Evolutionary conservation across 2,329 filamentous ascomycete genomes (phyloP).

Genomic region (Tympanopsis confertula): DNA sequence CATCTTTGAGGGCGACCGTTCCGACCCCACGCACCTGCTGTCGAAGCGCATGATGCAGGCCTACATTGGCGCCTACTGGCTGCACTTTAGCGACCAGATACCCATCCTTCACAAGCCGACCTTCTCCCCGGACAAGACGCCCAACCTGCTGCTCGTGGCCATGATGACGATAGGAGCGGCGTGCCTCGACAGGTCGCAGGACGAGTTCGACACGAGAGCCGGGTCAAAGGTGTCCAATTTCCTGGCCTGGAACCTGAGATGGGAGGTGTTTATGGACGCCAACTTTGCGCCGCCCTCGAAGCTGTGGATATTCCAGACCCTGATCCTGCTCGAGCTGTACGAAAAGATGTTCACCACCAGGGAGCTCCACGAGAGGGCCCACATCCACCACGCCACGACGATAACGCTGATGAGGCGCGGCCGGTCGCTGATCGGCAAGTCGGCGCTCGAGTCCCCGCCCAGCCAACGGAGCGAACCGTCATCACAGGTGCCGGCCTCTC

Average conservation of each 20-base stretch:
- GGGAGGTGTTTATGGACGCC: constrained; percentile 86
- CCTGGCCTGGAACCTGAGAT: constrained; percentile 82
- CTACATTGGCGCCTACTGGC: constrained; percentile 88
- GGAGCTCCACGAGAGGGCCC: constrained; percentile 81
- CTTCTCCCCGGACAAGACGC: constrained; percentile 77
- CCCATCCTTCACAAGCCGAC: constrained; percentile 92
- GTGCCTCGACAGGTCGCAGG: constrained; percentile 74
- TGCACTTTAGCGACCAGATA: constrained; percentile 85
- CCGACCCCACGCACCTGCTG: constrained; percentile 52
- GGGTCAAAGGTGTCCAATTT: constrained; percentile 83
- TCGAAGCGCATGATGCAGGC: constrained; percentile 92
- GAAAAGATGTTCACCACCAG: constrained; percentile 97
- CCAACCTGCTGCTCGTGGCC: constrained; percentile 70
- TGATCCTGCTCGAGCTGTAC: constrained; percentile 81
- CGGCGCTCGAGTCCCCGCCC: constrained; percentile 73
- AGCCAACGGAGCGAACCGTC: not conserved
- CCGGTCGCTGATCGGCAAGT: constrained; percentile 77
- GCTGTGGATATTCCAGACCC: constrained; percentile 87
- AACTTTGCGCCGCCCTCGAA: constrained; percentile 88
- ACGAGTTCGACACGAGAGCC: constrained; percentile 58
- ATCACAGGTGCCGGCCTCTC: not conserved
- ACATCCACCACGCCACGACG: constrained; percentile 93
- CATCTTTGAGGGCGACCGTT: constrained; percentile 68
- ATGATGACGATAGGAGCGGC: constrained; percentile 90
- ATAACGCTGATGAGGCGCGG: constrained; percentile 91